Conservation (phyloP, 345 rosid species). For the Aurinia saxatilis region DNA sequence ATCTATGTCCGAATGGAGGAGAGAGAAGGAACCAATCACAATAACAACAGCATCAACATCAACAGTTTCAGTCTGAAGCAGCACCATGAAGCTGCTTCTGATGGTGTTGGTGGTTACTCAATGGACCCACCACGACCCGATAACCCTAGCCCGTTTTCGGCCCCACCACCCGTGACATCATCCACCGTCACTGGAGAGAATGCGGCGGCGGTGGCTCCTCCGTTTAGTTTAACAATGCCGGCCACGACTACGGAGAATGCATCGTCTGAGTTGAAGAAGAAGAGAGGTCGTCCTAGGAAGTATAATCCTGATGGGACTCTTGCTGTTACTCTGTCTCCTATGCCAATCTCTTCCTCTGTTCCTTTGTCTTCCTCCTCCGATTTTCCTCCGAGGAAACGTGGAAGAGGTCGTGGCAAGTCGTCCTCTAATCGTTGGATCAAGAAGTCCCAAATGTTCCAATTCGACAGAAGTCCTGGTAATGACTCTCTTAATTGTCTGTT, state of each 20-base stretch:
- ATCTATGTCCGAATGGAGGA: slow-evolving; percentile 56
- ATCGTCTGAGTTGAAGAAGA: slow-evolving; percentile 53
- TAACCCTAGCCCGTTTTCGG: slow-evolving; percentile 30
- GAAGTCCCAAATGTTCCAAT: slow-evolving; percentile 52
- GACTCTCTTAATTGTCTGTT: neutral
- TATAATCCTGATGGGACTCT: slow-evolving; percentile 62
- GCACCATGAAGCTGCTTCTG: slow-evolving; percentile 44
- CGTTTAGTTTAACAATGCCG: slow-evolving; percentile 29
- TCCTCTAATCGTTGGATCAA: slow-evolving; percentile 40
- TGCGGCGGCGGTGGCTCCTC: slow-evolving; percentile 24
- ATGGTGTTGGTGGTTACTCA: slow-evolving; percentile 33
- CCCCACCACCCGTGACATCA: slow-evolving; percentile 23
- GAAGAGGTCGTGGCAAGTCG: slow-evolving; percentile 48
- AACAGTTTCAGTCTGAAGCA: slow-evolving; percentile 33
- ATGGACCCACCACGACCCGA: slow-evolving; percentile 48
- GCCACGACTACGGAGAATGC: slow-evolving; percentile 1
- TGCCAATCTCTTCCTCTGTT: slow-evolving; percentile 85
- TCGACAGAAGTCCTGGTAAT: slow-evolving; percentile 56
- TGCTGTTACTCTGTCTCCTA: slow-evolving; percentile 60
- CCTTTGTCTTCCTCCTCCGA: slow-evolving; percentile 56
- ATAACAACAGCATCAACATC: neutral
- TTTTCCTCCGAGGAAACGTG: slow-evolving; percentile 54
- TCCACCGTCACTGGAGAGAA: slow-evolving; percentile 2
- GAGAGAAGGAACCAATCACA: slow-evolving; percentile 46
- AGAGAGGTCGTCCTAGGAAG: slow-evolving; percentile 93